Conservation (phyloP, 371 early-diverging fungal species). For the Mortierella sp. region DNA sequence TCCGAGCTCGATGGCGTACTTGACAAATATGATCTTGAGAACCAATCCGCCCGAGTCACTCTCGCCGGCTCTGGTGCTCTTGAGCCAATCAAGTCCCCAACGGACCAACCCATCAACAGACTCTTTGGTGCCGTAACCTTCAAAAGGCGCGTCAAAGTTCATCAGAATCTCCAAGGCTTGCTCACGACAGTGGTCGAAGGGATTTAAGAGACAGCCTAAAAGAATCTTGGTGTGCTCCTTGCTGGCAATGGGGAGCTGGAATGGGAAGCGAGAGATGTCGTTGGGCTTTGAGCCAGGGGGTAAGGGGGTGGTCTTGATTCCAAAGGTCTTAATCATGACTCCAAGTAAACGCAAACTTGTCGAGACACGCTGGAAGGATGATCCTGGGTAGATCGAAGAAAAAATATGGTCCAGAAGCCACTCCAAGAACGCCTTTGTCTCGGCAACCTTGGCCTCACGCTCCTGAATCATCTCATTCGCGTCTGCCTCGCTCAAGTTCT, state of each 20-base stretch:
- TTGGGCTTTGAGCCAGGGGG: constrained; percentile 62
- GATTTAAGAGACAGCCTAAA: constrained; percentile 72
- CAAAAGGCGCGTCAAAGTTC: constrained; percentile 70
- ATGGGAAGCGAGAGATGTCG: constrained; percentile 68
- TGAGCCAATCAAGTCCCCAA: constrained; percentile 74
- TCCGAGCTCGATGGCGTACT: constrained; percentile 77
- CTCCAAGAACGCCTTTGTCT: constrained; percentile 46
- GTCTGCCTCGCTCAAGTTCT: constrained; percentile 36
- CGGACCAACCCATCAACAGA: constrained; percentile 70
- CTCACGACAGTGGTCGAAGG: constrained; percentile 79
- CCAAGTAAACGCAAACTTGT: constrained; percentile 65
- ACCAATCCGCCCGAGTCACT: constrained; percentile 88
- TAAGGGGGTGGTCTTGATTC: constrained; percentile 63
- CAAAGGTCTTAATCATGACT: constrained; percentile 67
- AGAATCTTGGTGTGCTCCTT: constrained; percentile 65
- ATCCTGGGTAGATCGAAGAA: constrained; percentile 68
- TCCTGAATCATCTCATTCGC: constrained; percentile 29
- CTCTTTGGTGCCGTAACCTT: constrained; percentile 61
- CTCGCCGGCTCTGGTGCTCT: constrained; percentile 82
- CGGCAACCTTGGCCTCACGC: constrained; percentile 36
- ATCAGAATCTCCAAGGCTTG: constrained; percentile 75
- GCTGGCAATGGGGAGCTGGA: constrained; percentile 66
- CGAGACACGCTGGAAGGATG: constrained; percentile 75
- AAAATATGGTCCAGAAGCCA: constrained; percentile 47
- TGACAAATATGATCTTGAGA: constrained; percentile 81